Base-by-base conservation (phyloP, 441 rosid genomes). In the Geranium incanum region DNA sequence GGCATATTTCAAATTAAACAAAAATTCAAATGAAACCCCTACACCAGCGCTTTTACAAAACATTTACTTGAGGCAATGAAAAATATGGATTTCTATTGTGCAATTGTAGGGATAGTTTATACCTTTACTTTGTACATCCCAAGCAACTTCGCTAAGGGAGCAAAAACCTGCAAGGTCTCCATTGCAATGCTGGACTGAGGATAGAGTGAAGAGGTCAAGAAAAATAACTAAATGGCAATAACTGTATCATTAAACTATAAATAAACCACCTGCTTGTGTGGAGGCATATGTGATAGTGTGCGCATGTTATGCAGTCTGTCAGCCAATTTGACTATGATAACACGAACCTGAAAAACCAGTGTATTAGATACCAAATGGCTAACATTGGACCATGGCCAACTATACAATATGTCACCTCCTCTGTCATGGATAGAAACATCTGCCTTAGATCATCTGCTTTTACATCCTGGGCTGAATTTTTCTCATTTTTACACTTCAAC, bases 81-180 rank as follows among this genome's bases (percentile, higher is more conserved):
- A 13, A 45, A n/a, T n/a, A 60, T 60, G 65, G 65, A 60, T 60
- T 19, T 60, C 21, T 19, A 33, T 28, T 16, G 18, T 19, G 65
- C 6, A 60, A 60, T 18, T 60, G 67, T 55, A 70, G 15, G 69
- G 50, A 28, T 45, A 78, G 66, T 18, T 15, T 72, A 63, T 75
- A 94, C 97, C 97, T 94, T 95, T 74, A 95, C 90, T 75, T 91
- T 87, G 84, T 95, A 90, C 97, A 95, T 95, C 79, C 97, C 99
- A 67, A 95, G 81, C 80, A 95, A 82, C 82, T 95, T 95, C 71
- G 99, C 99, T 76, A 94, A 79, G 57, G 97, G 99, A 70, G 99
- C 99, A 82, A 95, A 95, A 75, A 92, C 96, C 82, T 92, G 96
- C 76, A 95, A 39, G 8, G 43, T 39, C 43, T 39, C 43, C 8